Conservation (phyloP, 1,284 basidiomycete species). For the Cutaneotrichosporon sp. region DNA sequence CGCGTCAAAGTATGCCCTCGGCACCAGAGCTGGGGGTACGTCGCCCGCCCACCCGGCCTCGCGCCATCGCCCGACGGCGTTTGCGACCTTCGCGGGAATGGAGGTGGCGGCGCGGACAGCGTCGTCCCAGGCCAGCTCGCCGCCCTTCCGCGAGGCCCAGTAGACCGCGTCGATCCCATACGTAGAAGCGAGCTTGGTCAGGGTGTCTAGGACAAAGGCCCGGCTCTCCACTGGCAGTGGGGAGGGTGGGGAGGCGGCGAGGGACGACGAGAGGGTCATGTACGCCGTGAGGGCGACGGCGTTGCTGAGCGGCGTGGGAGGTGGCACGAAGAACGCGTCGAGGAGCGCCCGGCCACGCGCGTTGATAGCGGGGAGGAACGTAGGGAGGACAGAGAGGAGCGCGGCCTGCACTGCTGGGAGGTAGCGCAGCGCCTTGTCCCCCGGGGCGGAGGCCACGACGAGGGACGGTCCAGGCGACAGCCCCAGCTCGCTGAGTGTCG, state of each 20-base stretch:
- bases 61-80: slow-evolving; percentile 53
- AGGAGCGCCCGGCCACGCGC: slow-evolving; percentile 40
- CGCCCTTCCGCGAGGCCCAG: slow-evolving; percentile 9
- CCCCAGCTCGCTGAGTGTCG: slow-evolving; percentile 12
- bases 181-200: slow-evolving; percentile 60
- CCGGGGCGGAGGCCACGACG: no score
- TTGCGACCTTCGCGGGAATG: slow-evolving; percentile 44
- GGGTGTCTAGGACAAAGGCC: slow-evolving; percentile 48
- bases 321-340: slow-evolving; percentile 35
- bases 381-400: slow-evolving; percentile 56
- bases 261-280: slow-evolving; percentile 30
- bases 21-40: slow-evolving; percentile 28
- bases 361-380: slow-evolving; percentile 67
- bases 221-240: slow-evolving; percentile 29
- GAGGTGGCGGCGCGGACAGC: slow-evolving; percentile 30
- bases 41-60: slow-evolving; percentile 37
- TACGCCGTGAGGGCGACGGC: slow-evolving; percentile 37
- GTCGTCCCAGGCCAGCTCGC: slow-evolving; percentile 46
- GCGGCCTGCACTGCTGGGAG: slow-evolving; percentile 37
- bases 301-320: not conserved
- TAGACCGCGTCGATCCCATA: slow-evolving; percentile 72
- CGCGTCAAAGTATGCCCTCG: slow-evolving; percentile 60
- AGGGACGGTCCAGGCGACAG: not conserved
- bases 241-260: slow-evolving; percentile 22
- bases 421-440: slow-evolving; percentile 31